phyloP scores from a whole-genome alignment of 305 asterid genomes.

The Ruellia speciosa region DNA sequence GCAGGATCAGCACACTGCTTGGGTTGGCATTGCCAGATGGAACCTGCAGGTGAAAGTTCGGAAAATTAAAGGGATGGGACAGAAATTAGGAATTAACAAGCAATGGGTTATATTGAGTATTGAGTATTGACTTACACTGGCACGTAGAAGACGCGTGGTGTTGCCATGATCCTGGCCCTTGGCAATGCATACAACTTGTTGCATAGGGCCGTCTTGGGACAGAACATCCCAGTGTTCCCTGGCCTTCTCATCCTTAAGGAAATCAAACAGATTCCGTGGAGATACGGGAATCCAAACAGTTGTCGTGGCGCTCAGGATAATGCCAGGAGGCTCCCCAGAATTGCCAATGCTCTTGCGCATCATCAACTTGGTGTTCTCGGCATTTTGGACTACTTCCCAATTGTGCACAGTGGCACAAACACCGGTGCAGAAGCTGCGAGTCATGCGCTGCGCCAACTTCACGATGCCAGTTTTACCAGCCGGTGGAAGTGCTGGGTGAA shows the following conservation, averaged over 20 bases:
- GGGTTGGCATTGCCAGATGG: slow-evolving; percentile 22
- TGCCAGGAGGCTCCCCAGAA: slow-evolving; percentile 65
- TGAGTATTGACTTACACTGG: slow-evolving; percentile 37
- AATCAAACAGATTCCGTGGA: slow-evolving; percentile 40
- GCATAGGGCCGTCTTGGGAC: slow-evolving; percentile 55
- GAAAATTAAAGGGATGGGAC: background rate
- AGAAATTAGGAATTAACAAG: background rate
- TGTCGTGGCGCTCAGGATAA: slow-evolving; percentile 61
- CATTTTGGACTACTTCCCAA: slow-evolving; percentile 55
- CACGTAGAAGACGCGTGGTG: slow-evolving; percentile 42
- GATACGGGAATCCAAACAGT: slow-evolving; percentile 67
- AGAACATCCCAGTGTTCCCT: slow-evolving; percentile 76
- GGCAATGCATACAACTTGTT: slow-evolving; percentile 44
- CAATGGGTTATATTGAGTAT: background rate
- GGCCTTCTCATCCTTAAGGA: slow-evolving; percentile 48
- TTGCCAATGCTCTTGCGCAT: slow-evolving; percentile 51
- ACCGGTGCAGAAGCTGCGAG: slow-evolving; percentile 53
- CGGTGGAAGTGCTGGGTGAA: slow-evolving; percentile 34
- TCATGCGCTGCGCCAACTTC: slow-evolving; percentile 72
- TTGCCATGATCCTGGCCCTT: slow-evolving; percentile 62
- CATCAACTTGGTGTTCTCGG: slow-evolving; percentile 46
- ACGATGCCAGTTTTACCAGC: slow-evolving; percentile 49
- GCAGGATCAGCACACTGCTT: slow-evolving; percentile 45
- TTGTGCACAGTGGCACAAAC: slow-evolving; percentile 53
- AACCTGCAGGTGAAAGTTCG: slow-evolving; percentile 28